phyloP scores from a whole-genome alignment of 768 basidiomycete genomes.

The Suillus ampliporus region DNA sequence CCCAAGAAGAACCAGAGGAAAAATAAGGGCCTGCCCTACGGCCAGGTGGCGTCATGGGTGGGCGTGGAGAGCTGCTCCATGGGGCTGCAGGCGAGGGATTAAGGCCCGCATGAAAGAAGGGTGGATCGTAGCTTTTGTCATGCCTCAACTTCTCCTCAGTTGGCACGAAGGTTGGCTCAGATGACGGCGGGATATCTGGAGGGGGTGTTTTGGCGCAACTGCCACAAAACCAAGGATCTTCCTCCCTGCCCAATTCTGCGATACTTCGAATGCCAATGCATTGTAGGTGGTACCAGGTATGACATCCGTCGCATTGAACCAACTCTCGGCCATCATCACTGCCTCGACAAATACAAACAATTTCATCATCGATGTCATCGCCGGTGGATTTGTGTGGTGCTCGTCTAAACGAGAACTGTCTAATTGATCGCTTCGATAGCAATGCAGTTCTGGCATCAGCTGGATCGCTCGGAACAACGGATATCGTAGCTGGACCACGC shows the following conservation, averaged over 20 bases:
- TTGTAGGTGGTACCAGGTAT: conserved; percentile 81
- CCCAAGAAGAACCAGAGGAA: conserved; percentile 48
- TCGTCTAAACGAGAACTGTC: conserved; percentile 59
- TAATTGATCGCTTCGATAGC: conserved; percentile 72
- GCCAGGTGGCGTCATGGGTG: conserved; percentile 58
- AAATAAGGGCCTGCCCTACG: conserved; percentile 33
- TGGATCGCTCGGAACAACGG: conserved; percentile 66
- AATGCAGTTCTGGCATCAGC: conserved; percentile 79
- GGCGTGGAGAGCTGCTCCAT: conserved; percentile 47
- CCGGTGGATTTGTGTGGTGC: conserved; percentile 46
- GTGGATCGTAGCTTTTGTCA: conserved; percentile 53
- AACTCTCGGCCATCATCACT: conserved; percentile 74
- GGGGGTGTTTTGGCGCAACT: conserved; percentile 54
- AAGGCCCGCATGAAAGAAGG: conserved; percentile 59
- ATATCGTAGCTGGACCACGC: conserved; percentile 19
- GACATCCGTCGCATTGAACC: conserved; percentile 83
- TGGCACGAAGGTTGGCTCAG: conserved; percentile 73
- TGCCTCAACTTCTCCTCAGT: conserved; percentile 56
- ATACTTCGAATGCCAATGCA: conserved; percentile 76
- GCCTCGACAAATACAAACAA: conserved; percentile 70
- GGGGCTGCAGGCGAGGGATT: conserved; percentile 60
- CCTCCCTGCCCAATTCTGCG: conserved; percentile 71
- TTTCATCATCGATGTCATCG: conserved; percentile 51
- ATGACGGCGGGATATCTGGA: conserved; percentile 33
- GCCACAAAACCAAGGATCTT: conserved; percentile 81